phyloP scores from a whole-genome alignment of 208 protist genomes.

The Polymyxa betae region DNA sequence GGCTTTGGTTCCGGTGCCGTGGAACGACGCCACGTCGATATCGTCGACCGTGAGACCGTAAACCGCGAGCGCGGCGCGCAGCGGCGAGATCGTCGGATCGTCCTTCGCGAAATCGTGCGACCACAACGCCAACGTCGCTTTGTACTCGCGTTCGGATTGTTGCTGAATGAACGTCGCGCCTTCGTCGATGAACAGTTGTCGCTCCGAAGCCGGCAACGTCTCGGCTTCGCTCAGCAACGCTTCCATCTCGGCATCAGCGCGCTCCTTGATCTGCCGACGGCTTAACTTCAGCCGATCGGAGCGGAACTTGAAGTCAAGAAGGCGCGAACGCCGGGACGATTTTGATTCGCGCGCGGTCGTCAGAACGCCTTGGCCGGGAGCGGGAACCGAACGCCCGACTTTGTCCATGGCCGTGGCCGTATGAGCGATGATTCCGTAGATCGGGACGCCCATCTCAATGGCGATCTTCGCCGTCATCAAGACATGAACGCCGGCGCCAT shows the following conservation, averaged over 20 bases:
- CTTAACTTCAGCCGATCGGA: constrained; percentile 61
- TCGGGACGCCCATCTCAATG: constrained; percentile 75
- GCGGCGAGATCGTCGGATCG: constrained; percentile 69
- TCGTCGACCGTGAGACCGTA: constrained; percentile 77
- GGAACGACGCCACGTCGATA: constrained; percentile 77
- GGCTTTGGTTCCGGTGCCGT: constrained; percentile 75
- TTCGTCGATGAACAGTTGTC: background rate
- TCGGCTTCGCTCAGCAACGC: constrained; percentile 53
- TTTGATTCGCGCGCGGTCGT: constrained; percentile 69
- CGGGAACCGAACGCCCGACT: constrained; percentile 75
- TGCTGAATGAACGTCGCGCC: constrained; percentile 51
- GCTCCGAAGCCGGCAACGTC: background rate
- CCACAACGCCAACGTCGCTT: constrained; percentile 64
- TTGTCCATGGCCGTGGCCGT: constrained; percentile 78
- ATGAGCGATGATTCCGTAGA: constrained; percentile 77
- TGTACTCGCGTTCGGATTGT: constrained; percentile 58
- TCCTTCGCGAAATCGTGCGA: constrained; percentile 70
- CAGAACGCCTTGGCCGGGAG: constrained; percentile 76
- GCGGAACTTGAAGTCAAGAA: constrained; percentile 66
- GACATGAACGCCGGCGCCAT: constrained; percentile 76
- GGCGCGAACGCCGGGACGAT: background rate
- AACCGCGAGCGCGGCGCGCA: constrained; percentile 74
- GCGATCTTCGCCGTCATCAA: constrained; percentile 73
- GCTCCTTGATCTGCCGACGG: constrained; percentile 55
- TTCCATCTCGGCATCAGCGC: constrained; percentile 58